A percentile compares a stretch with the other conserved stretches of the same genome.
Evolutionary conservation across 192 early-diverging fungal genomes (phyloP).

Genomic region (Geosiphon pyriformis): DNA sequence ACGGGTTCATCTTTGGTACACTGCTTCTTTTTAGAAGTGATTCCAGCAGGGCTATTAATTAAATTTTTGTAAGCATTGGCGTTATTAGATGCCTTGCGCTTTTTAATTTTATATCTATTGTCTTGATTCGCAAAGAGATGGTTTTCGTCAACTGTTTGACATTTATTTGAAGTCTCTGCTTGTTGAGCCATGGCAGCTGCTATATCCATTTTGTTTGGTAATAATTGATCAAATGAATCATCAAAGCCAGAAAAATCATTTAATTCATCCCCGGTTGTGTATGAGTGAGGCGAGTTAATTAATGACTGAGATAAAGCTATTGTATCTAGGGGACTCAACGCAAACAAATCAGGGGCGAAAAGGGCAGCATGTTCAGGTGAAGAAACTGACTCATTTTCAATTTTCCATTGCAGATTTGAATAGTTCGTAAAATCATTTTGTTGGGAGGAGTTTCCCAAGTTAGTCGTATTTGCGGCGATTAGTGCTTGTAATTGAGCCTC

Average conservation of each 20-base stretch:
- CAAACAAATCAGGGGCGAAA: background rate
- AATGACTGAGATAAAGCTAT: background rate
- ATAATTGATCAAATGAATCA: slow-evolving; percentile 13
- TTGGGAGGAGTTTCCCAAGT: background rate
- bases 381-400: background rate
- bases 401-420: background rate
- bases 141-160: background rate
- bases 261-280: background rate
- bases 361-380: background rate
- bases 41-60: background rate
- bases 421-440: background rate
- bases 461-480: background rate
- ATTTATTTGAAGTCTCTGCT: slow-evolving; percentile 6
- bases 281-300: background rate
- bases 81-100: background rate
- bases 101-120: background rate
- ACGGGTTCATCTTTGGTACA: background rate
- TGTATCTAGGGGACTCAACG: slow-evolving; percentile 4
- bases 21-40: background rate
- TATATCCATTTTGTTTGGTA: background rate
- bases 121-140: background rate
- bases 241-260: background rate
- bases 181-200: background rate
- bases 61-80: background rate
- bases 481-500: slow-evolving; percentile 17